Percentiles rank a stretch among this genome's conserved stretches.
These are phyloP conservation scores for Emmonsiellopsis sp. DNA, from an alignment of 2,329 filamentous ascomycete species.

Conservation along the genomic window DNA sequence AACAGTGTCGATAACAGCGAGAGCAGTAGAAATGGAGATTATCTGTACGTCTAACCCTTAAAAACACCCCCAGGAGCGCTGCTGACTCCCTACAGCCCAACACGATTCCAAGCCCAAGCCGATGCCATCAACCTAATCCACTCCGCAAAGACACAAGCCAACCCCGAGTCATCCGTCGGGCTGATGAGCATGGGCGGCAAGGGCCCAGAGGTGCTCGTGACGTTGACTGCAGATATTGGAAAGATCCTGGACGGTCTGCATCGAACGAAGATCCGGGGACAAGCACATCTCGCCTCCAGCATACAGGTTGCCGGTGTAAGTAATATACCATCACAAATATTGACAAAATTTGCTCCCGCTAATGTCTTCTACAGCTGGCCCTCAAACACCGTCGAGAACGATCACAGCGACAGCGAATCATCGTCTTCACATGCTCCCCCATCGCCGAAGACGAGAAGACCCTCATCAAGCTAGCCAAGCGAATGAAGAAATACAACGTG, in stretches of 20 bases:
- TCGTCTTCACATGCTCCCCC: conserved; percentile 92
- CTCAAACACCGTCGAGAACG: conserved; percentile 98
- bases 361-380: conserved; percentile 56
- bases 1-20: conserved; percentile 91
- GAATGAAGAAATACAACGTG: conserved; percentile 97
- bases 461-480: conserved; percentile 81
- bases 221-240: conserved; percentile 90
- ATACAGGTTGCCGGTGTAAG: conserved; percentile 91
- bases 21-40: conserved; percentile 93
- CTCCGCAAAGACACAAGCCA: conserved; percentile 87
- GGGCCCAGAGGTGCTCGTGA: conserved; percentile 94
- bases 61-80: neutral
- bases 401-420: conserved; percentile 89
- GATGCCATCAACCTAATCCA: conserved; percentile 94
- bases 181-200: conserved; percentile 98
- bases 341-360: neutral
- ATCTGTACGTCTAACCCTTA: conserved; percentile 43
- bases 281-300: conserved; percentile 78
- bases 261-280: conserved; percentile 87
- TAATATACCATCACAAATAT: conserved; percentile 8
- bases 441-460: conserved; percentile 84
- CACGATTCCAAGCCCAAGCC: conserved; percentile 90
- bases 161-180: conserved; percentile 93
- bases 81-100: conserved; percentile 52
- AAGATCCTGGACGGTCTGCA: conserved; percentile 89